phyloP scores from a whole-genome alignment of 169 alveolate genomes.

The Plasmodium ovale region DNA sequence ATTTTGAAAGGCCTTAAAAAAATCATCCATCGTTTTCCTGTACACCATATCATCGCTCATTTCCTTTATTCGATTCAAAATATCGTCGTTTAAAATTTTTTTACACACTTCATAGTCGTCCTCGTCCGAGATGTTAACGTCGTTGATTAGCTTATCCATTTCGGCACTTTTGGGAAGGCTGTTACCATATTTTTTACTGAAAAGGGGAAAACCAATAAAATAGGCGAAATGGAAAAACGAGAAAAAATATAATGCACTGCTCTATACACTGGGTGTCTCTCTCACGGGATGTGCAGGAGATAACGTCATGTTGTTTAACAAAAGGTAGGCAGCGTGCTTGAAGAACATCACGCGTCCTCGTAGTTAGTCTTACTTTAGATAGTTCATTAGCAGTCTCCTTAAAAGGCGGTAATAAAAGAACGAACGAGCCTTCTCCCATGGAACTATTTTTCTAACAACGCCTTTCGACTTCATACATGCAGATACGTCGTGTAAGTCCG shows the following conservation, averaged over 20 bases:
- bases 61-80: slow-evolving; percentile 18
- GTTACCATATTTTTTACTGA: slow-evolving; percentile 37
- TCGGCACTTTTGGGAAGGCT: slow-evolving; percentile 28
- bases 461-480: slow-evolving; percentile 89
- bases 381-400: slow-evolving; percentile 80
- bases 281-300: too few species aligned
- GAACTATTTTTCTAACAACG: slow-evolving; percentile 83
- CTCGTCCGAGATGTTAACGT: slow-evolving; percentile 5
- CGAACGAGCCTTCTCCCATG: slow-evolving; percentile 86
- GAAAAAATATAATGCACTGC: background rate
- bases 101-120: slow-evolving; percentile 67
- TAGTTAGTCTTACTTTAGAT: slow-evolving; percentile 63
- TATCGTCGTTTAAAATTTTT: slow-evolving; percentile 34
- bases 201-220: slow-evolving; percentile 5
- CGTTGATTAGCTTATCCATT: slow-evolving; percentile 22
- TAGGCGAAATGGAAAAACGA: background rate
- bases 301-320: too few species aligned
- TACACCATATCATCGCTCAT: slow-evolving; percentile 7
- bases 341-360: too few species aligned
- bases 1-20: slow-evolving; percentile 32
- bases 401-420: slow-evolving; percentile 84
- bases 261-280: too few species aligned
- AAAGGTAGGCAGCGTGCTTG: too few species aligned
- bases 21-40: slow-evolving; percentile 21
- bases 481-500: slow-evolving; percentile 90